Percentiles rank a stretch among this genome's conserved stretches.
Evolutionary conservation across 108 stramenopile genomes (phyloP).

Genomic region (Cyclotella choctawhatcheeana): DNA sequence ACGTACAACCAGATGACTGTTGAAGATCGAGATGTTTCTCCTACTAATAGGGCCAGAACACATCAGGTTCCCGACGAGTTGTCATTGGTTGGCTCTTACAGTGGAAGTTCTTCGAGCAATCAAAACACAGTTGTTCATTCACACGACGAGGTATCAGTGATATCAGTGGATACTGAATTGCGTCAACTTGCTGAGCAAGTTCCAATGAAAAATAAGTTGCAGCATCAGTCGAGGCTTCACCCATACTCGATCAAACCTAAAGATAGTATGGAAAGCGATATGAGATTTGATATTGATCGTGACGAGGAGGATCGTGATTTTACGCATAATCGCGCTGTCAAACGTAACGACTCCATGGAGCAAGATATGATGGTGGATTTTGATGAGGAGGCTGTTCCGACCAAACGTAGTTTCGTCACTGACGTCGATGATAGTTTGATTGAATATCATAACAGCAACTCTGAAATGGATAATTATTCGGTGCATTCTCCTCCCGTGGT

Average conservation of each 20-base stretch:
- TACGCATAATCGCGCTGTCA: constrained; percentile 16
- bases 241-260: constrained; percentile 38
- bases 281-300: constrained; percentile 28
- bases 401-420: not conserved
- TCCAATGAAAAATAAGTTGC: constrained; percentile 9
- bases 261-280: constrained; percentile 53
- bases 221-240: constrained; percentile 1
- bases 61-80: constrained; percentile 3
- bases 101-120: not conserved
- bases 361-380: constrained; percentile 45
- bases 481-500: constrained; percentile 40
- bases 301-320: not conserved
- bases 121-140: too few species aligned
- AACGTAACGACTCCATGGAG: constrained; percentile 45
- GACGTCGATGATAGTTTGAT: not conserved
- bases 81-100: not conserved
- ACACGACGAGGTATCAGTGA: constrained; percentile 39
- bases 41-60: too few species aligned
- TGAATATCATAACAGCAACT: not conserved
- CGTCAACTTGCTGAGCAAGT: constrained; percentile 16
- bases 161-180: constrained; percentile 46
- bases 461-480: not conserved
- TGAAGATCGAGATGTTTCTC: too few species aligned
- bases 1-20: too few species aligned
- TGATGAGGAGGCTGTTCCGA: constrained; percentile 16